Evolutionary conservation across 108 stramenopile genomes (phyloP), one percentile per base, ranked within the genome.

Genomic region (Cyclotella cryptica): DNA sequence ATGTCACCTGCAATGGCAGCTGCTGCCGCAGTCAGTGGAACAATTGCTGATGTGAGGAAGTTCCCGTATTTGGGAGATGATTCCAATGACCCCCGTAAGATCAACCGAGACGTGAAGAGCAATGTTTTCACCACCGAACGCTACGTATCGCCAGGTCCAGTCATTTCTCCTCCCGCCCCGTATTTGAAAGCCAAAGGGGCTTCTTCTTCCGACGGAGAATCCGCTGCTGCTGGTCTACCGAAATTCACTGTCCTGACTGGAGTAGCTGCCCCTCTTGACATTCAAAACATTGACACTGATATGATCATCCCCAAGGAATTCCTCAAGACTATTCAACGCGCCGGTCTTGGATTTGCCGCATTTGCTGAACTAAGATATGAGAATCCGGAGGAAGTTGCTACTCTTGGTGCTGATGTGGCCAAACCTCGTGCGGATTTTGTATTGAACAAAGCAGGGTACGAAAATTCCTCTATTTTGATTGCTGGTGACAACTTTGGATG

Each of bases 261-360:
- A 51, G 82, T 90, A 29, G 92, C 94, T 13, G 97, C 97, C 54
- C 90, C 93, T 39, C 86, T 98, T 44, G 94, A 95, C 80, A 93
- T 96, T 67, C 92, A 96, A 83, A 98, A 98, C 81, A 89, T 96
- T 74, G 97, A 98, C 74, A 98, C 97, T 47, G 97, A 98, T 70
- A 98, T 98, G 94, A 98, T 98, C 82, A 98, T 98, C 79, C 96
- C 97, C 59, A 96, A 96, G 79, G 93, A 96, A 81, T 98, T 96
- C 78, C 87, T 98, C 57, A 98, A 98, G 86, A 96, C 97, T 27
- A 98, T 98, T 79, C 91, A 96, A 81, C 92, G 97, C 51, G 71
- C 92, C 8, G 96, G 97, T 49, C 84, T 98, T 29, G 97, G 97
- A 65, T 94, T 95, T 80, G 93, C 93, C 51, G 97, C 96, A 45